Base-by-base conservation (phyloP, 2,329 filamentous ascomycete genomes). In the Cytospora chrysosperma region DNA sequence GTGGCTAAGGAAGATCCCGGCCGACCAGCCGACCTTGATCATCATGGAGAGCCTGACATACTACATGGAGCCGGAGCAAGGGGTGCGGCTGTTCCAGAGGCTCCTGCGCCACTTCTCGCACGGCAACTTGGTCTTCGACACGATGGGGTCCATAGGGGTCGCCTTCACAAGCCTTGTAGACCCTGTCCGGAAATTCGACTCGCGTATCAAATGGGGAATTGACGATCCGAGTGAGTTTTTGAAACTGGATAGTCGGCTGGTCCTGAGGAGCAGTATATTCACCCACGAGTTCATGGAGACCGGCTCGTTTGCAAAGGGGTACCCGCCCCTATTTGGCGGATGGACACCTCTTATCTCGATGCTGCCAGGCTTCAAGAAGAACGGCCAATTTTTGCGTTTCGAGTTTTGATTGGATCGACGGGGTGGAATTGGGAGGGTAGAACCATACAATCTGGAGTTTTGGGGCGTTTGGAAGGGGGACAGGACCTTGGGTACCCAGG, bases 11-110 rank as follows among this genome's bases (percentile, higher is more conserved):
- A 55, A 68, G 27, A 60, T 71, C 27, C 69, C 68, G 8, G 56
- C 60, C 13, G 69, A 70, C 52, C 61, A 67, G 6, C 69, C 69
- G 10, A 67, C 65, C 1, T 30, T 67, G 9, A 61, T 71, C 47
- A 63, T 71, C 43, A 69, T 66, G 47, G 70, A 71, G 61, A 67
- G 69, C 1, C 61, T 71, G n/a, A 64, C 69, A 34, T 63, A 63
- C 24, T 71, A 71, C 58, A 54, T 71, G 12, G 54, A 64, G 30
- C 62, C 63, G 3, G 64, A 67, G 9, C 56, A 69, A 26, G 73
- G 72, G 7, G 19, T 32, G 43, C 37, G 50, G 15, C 52, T 63
- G 27, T 32, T 63, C n/a, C n/a, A 54, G 28, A 56, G 61, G 21
- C 50, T 63, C 3, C 61, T 63, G 8, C 27, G 51, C 1, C 61